These are phyloP conservation scores for Taphrina communis DNA, from an alignment of 1,139 yeast genomes.

Conservation along the genomic window DNA sequence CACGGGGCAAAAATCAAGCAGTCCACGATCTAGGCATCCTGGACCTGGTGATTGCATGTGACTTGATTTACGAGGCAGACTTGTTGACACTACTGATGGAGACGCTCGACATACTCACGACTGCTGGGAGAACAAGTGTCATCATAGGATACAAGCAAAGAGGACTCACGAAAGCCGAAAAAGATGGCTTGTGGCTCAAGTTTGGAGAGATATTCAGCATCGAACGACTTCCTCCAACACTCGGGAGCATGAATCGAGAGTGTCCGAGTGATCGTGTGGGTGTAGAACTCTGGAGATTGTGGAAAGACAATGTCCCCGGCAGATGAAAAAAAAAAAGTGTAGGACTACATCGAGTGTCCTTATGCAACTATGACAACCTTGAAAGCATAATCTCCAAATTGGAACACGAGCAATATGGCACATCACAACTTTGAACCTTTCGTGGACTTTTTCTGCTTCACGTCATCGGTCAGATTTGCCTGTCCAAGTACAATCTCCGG, in stretches of 20 bases:
- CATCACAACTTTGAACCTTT: slow-evolving; percentile 15
- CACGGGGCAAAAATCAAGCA: slow-evolving; percentile 39
- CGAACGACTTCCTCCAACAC: slow-evolving; percentile 7
- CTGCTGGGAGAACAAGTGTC: slow-evolving; percentile 40
- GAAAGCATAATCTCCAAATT: background rate
- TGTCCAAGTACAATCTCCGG: slow-evolving; percentile 32
- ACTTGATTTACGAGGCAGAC: slow-evolving; percentile 45
- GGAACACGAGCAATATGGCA: no score
- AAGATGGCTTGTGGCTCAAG: slow-evolving; percentile 40
- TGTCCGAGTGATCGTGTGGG: slow-evolving; percentile 29
- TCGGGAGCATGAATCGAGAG: slow-evolving; percentile 12
- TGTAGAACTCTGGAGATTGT: slow-evolving; percentile 32
- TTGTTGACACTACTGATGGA: slow-evolving; percentile 37
- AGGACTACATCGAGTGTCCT: background rate
- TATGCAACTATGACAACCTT: background rate
- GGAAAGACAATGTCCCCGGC: slow-evolving; percentile 1
- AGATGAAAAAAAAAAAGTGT: background rate
- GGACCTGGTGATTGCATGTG: slow-evolving; percentile 45
- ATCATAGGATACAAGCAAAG: slow-evolving; percentile 46
- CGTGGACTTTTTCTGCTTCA: slow-evolving; percentile 31
- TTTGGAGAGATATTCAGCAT: slow-evolving; percentile 34
- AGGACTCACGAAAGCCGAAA: slow-evolving; percentile 43
- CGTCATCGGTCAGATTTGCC: slow-evolving; percentile 29
- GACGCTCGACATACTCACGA: slow-evolving; percentile 40
- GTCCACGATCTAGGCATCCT: background rate